A percentile compares a stretch with the other conserved stretches of the same genome.
phyloP scores from a whole-genome alignment of 148 eudicot genomes.

The Nepenthes gracilis region DNA sequence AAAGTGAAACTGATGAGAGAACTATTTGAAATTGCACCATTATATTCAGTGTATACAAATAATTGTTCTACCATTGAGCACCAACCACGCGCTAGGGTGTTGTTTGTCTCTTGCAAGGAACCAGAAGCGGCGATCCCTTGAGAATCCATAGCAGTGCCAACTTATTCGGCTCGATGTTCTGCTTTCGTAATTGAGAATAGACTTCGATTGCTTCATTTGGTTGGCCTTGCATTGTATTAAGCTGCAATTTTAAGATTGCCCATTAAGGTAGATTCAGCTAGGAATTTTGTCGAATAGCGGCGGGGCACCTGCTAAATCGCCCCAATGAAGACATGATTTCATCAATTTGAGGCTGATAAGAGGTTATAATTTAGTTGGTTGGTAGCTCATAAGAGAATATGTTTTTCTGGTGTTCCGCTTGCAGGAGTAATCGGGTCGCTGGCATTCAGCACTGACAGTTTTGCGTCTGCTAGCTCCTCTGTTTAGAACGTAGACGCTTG shows the following conservation, averaged over 20 bases:
- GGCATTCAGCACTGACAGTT: too few relatives aligned
- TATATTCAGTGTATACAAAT: too few relatives aligned
- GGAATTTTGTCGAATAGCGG: constrained; percentile 62
- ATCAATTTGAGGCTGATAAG: constrained; percentile 32
- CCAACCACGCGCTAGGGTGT: too few relatives aligned
- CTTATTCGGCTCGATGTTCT: constrained; percentile 29
- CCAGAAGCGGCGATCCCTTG: constrained; percentile 42
- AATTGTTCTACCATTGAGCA: too few relatives aligned
- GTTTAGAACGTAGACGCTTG: too few relatives aligned
- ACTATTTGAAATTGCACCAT: too few relatives aligned
- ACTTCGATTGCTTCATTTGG: constrained; percentile 44
- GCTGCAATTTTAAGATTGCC: constrained; percentile 42
- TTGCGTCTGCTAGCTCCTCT: too few relatives aligned
- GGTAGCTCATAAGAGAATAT: constrained; percentile 33
- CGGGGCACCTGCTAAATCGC: constrained; percentile 51
- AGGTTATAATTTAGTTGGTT: constrained; percentile 22
- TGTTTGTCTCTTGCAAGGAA: too few relatives aligned
- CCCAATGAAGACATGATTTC: constrained; percentile 19
- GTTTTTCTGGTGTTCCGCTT: not conserved
- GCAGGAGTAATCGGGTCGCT: too few relatives aligned
- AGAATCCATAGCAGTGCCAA: constrained; percentile 45
- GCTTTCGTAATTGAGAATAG: constrained; percentile 22
- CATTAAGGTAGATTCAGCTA: constrained; percentile 47
- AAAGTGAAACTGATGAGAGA: too few relatives aligned
- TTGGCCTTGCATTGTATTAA: constrained; percentile 42